phyloP scores from a whole-genome alignment of 768 basidiomycete genomes.

The Russula sp. region DNA sequence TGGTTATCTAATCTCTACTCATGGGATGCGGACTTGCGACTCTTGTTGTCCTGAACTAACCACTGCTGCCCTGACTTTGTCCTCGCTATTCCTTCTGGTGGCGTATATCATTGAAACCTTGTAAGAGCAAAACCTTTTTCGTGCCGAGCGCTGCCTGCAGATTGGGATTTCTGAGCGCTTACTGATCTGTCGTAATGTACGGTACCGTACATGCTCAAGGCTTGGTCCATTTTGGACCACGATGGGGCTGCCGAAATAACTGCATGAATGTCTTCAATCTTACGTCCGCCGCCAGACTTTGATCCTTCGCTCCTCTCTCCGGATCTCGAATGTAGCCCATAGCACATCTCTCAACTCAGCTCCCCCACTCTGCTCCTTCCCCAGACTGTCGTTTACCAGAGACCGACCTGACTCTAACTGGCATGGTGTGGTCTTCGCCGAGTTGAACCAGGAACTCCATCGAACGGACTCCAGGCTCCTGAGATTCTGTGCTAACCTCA shows the following conservation, averaged over 20 bases:
- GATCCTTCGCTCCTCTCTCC: conserved; percentile 35
- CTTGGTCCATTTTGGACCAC: neutral
- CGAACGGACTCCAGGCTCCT: conserved; percentile 15
- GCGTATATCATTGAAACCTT: neutral
- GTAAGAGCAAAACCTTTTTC: neutral
- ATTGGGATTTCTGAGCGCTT: neutral
- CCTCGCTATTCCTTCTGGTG: neutral
- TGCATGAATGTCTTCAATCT: conserved; percentile 22
- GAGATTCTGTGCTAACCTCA: conserved; percentile 21
- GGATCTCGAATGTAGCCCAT: conserved; percentile 36
- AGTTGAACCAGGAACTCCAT: conserved; percentile 23
- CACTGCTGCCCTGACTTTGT: neutral
- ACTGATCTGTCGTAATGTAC: neutral
- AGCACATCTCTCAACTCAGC: conserved; percentile 7
- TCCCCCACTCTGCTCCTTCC: neutral
- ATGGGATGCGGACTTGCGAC: no score
- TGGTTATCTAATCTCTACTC: neutral
- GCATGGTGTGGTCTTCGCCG: conserved; percentile 3
- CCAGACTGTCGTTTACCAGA: neutral
- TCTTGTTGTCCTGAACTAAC: neutral
- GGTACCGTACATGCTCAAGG: neutral
- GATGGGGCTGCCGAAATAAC: neutral
- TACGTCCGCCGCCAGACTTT: conserved; percentile 37
- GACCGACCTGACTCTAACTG: neutral
- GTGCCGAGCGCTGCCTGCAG: neutral